Base-by-base conservation (phyloP, 306 rosid species). In the Cicer judaicum region DNA sequence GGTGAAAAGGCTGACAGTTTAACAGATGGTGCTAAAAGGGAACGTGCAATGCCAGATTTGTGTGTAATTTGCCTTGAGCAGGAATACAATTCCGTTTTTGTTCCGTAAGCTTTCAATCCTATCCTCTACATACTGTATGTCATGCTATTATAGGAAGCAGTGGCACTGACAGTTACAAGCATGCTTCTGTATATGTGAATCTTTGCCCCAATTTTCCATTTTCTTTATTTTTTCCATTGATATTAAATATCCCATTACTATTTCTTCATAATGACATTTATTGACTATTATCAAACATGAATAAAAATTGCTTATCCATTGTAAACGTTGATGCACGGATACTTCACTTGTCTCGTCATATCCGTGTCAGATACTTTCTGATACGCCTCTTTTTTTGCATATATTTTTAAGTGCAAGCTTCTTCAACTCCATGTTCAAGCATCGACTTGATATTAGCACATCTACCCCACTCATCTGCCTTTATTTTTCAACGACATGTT, bases 51-150 rank as follows among this genome's bases (percentile, higher is more conserved):
- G 93, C 98, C 99, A 50, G 87, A 94, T 75, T 81, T 94, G 78
- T 94, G 99, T 77, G 99, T 94, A 47, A 94, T 94, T 84, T 94
- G 99, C 84, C 99, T 94, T 5, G 99, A 92, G 86, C 91, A 85
- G 77, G 95, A 90, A 34, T 94, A 94, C 38, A 90, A 94, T 80
- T 91, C 98, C 2, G 99, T 94, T 80, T 92, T 94, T 85, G 99
- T 94, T 78, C 96, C 95, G 99, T 94, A 88, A 90, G 98, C 68
- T 72, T 49, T 71, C 80, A 48, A 60, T 76, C 81, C 65, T 41
- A 15, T 60, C 64, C 36, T 64, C 60, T 69, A 66, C 57, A 68
- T 44, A 18, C 42, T 42, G 55, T 43, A 76, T 38, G 66, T 36
- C 63, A 52, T 6, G 11, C 71, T 48, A 71, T 48, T 16, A 34